These are phyloP conservation scores for Cladosporium sp. DNA, from an alignment of 2,329 filamentous ascomycete genomes.

Conservation along the genomic window DNA sequence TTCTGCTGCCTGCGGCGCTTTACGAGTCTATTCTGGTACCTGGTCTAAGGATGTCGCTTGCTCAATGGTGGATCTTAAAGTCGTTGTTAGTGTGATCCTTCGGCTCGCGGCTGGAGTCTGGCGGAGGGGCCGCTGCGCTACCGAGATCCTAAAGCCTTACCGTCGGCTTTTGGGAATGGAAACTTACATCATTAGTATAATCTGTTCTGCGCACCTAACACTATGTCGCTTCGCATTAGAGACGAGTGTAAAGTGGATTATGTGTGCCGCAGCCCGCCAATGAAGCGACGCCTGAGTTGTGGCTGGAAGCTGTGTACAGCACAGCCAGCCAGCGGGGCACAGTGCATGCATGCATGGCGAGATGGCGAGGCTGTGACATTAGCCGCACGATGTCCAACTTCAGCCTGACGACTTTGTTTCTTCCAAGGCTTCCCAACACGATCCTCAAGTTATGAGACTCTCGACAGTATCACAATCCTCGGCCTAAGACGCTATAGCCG, in stretches of 20 bases:
- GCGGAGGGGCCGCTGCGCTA: too few species aligned
- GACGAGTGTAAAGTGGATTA: not conserved
- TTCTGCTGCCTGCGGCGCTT: not conserved
- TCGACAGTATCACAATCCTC: not conserved
- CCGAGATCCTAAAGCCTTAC: not conserved
- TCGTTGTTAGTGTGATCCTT: not conserved
- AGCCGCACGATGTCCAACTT: not conserved
- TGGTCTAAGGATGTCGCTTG: not conserved
- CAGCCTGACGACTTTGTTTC: not conserved
- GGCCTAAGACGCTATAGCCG: not conserved
- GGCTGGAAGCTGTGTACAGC: not conserved
- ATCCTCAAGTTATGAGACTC: not conserved
- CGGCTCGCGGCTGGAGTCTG: not conserved
- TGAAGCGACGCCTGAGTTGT: not conserved
- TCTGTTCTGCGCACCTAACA: not conserved
- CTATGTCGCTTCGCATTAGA: not conserved
- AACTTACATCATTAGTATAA: not conserved
- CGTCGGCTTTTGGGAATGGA: not conserved
- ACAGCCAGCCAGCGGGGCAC: not conserved
- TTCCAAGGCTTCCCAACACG: not conserved
- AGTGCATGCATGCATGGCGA: slow-evolving; percentile 7
- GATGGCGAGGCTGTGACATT: slow-evolving; percentile 4
- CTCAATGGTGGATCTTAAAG: not conserved
- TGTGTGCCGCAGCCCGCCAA: not conserved
- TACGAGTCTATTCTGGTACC: not conserved